Percentiles rank a stretch among this genome's conserved stretches.
These are phyloP conservation scores for Penicillium sp. DNA, from an alignment of 2,329 filamentous ascomycete genomes.

Conservation along the genomic window DNA sequence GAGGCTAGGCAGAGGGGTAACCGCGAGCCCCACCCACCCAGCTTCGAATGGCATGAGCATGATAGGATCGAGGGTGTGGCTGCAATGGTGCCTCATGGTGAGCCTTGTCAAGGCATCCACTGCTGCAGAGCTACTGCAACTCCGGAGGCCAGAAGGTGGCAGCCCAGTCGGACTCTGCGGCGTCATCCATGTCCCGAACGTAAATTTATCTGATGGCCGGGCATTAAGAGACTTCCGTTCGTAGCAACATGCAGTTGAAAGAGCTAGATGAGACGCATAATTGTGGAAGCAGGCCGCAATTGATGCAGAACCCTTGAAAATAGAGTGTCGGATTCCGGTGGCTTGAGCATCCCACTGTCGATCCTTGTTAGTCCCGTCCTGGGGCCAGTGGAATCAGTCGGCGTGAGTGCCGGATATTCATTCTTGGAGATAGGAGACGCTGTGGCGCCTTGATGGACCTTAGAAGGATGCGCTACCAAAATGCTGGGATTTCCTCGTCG, in stretches of 20 bases:
- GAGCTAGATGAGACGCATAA: not conserved
- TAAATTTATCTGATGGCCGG: not conserved
- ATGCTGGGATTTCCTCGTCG: not conserved
- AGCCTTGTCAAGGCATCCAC: slow-evolving; percentile 10
- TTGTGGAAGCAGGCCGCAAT: not conserved
- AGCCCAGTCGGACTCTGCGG: not conserved
- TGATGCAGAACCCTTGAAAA: not conserved
- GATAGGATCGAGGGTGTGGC: not conserved
- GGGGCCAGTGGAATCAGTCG: not conserved
- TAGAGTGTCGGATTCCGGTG: not conserved
- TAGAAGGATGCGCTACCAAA: not conserved
- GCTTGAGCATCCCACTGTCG: slow-evolving; percentile 9
- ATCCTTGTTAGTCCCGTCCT: slow-evolving; percentile 1
- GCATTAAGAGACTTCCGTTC: not conserved
- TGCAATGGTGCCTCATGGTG: not conserved
- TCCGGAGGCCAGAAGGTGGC: not conserved
- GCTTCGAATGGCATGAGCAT: not conserved
- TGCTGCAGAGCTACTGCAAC: slow-evolving; percentile 10
- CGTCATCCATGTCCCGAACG: not conserved
- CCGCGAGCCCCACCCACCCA: not conserved
- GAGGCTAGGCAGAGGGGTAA: not conserved
- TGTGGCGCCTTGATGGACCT: not conserved
- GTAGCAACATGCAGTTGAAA: not conserved
- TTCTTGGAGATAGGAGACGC: not conserved
- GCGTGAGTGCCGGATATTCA: not conserved